Evolutionary conservation across 495 filamentous ascomycete genomes (phyloP).

Genomic region (Tirmania nivea): DNA sequence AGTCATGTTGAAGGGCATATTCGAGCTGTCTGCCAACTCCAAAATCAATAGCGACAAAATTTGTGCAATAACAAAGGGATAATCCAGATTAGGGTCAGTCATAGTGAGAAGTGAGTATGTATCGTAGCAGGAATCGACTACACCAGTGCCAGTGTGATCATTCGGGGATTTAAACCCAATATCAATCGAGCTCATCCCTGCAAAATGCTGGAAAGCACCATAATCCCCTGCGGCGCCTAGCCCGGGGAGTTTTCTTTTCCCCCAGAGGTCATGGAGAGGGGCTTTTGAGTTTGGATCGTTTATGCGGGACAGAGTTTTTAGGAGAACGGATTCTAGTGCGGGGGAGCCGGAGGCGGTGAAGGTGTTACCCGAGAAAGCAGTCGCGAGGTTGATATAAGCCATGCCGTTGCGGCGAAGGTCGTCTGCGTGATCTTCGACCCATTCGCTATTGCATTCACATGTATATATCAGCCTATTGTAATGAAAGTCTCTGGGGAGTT

Average conservation of each 20-base stretch:
- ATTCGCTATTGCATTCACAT: constrained; percentile 31
- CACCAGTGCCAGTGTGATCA: constrained; percentile 39
- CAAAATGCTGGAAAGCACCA: constrained; percentile 79
- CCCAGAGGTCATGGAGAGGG: constrained; percentile 56
- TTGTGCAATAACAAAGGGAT: constrained; percentile 60
- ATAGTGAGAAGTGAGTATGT: constrained; percentile 64
- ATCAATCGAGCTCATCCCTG: constrained; percentile 77
- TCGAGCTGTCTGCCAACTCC: constrained; percentile 56
- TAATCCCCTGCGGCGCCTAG: constrained; percentile 73
- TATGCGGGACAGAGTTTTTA: constrained; percentile 49
- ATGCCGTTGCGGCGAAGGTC: constrained; percentile 37
- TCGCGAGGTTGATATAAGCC: constrained; percentile 83
- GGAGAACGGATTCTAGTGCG: constrained; percentile 46
- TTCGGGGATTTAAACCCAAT: constrained; percentile 49
- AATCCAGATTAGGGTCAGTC: constrained; percentile 61
- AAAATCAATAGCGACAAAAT: constrained; percentile 65
- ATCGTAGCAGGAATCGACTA: constrained; percentile 57
- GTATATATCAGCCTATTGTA: too few relatives aligned
- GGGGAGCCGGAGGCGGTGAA: constrained; percentile 65
- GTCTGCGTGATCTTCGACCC: constrained; percentile 51
- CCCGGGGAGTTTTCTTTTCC: constrained; percentile 32
- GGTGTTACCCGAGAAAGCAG: constrained; percentile 49
- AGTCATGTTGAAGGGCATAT: constrained; percentile 65
- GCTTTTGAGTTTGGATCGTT: constrained; percentile 45
- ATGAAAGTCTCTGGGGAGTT: background rate